Evolutionary conservation across 2,329 filamentous ascomycete genomes (phyloP).

Genomic region (Aspergillus ochraceus): DNA sequence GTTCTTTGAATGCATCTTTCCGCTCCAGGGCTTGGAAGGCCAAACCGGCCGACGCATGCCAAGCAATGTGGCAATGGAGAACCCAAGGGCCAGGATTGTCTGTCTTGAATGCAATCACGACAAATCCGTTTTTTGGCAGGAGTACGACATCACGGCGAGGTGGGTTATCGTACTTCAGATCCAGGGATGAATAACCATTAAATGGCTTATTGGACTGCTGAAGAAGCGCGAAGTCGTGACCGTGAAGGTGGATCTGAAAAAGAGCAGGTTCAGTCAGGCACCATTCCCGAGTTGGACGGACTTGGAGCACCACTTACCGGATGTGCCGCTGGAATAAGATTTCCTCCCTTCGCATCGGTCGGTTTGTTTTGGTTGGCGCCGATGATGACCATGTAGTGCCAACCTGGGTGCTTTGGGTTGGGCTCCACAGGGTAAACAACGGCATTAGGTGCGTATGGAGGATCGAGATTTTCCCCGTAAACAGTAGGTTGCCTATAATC

Average conservation of each 20-base stretch:
- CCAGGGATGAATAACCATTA: background rate
- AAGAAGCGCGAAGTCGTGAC: conserved; percentile 11
- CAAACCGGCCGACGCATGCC: conserved; percentile 9
- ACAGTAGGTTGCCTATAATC: conserved; percentile 6
- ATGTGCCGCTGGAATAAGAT: background rate
- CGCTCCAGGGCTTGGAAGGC: conserved; percentile 8
- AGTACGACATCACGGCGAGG: conserved; percentile 7
- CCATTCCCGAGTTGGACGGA: too few species aligned
- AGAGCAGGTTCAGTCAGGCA: background rate
- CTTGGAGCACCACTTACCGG: background rate
- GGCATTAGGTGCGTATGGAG: background rate
- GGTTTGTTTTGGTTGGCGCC: background rate
- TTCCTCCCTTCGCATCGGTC: background rate
- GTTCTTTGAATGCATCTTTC: background rate
- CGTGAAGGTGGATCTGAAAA: conserved; percentile 7
- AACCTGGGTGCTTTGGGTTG: background rate
- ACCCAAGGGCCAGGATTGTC: conserved; percentile 11
- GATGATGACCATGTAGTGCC: conserved; percentile 11
- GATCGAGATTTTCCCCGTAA: background rate
- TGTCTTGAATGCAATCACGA: conserved; percentile 8
- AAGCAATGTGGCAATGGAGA: conserved; percentile 12
- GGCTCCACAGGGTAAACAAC: background rate
- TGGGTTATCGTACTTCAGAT: background rate
- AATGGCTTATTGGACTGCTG: conserved; percentile 2
- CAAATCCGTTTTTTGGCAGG: conserved; percentile 6